Evolutionary conservation across 768 basidiomycete species (phyloP), one percentile per base, ranked within the genome.

Genomic region (Kondoa malvinella): DNA sequence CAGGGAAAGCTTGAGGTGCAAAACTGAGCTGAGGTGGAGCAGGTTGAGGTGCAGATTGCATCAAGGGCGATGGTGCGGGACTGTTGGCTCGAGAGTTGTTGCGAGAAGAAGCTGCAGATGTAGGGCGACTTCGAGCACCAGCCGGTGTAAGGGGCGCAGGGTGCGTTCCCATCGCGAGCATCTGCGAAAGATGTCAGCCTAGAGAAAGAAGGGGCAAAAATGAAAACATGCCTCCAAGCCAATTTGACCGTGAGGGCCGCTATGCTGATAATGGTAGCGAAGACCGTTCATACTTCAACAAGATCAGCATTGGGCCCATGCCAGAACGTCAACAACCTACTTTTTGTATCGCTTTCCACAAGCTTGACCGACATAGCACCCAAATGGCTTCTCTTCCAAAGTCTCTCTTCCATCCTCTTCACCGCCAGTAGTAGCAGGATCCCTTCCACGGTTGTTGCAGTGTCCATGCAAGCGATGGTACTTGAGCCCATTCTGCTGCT

Each of bases 261-360:
- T 87, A 78, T 97, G 94, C 77, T 92, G 88, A 76, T 96, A 97
- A 78, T 97, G 94, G 71, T 97, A 97, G 74, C 88, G 79, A 70
- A 96, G 79, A 0, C 94, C 94, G 77, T 96, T 96, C 92, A 96
- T 94, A 76, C 72, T 75, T 67, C 16, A 25, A 16, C 58, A 50
- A 27, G 14, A 25, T 57, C n/a, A 64, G 25, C 56, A 64, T 63
- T 21, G 50, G 27, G 2, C 17, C 30, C 25, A 17, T 4, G 0
- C 26, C 25, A 14, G 15, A 63, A n/a, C 8, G 25, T 58, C 58
- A 15, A 16, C 1, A 29, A 71, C 73, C 33, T 64, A 73, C 74
- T 99, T 96, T 83, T 96, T 92, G 80, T 96, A 97, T 75, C 92
- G 78, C 75, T 92, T 83, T 31, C 71, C 77, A 73, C 80, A 81